Conservation (phyloP, 1,139 yeast species). For the Candida neerlandica region DNA sequence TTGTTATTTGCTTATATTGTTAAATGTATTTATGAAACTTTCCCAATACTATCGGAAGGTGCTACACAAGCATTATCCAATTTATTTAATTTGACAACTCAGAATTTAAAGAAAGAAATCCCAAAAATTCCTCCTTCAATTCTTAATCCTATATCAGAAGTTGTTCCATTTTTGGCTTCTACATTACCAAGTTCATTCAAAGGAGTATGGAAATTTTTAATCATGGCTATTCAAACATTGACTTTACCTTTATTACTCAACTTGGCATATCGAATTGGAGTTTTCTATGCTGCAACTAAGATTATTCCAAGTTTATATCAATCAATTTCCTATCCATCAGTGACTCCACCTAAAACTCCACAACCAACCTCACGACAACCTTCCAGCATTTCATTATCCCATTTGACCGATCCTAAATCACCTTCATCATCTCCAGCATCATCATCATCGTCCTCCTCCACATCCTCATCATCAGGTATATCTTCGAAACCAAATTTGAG, state of each 20-base stretch:
- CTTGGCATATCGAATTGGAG: slow-evolving; percentile 80
- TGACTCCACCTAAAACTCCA: slow-evolving; percentile 39
- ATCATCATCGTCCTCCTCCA: slow-evolving; percentile 16
- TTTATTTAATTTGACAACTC: slow-evolving; percentile 41
- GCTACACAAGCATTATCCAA: slow-evolving; percentile 44
- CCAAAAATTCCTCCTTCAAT: slow-evolving; percentile 45
- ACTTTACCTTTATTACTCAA: slow-evolving; percentile 82
- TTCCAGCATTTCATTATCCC: slow-evolving; percentile 15
- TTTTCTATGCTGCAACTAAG: slow-evolving; percentile 90
- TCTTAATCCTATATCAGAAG: slow-evolving; percentile 40
- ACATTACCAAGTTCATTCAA: slow-evolving; percentile 60
- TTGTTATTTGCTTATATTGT: slow-evolving; percentile 87
- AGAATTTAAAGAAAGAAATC: slow-evolving; percentile 40
- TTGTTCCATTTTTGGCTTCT: slow-evolving; percentile 51
- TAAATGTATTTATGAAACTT: slow-evolving; percentile 86
- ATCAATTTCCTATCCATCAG: slow-evolving; percentile 36
- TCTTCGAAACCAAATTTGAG: slow-evolving; percentile 3
- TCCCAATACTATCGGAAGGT: slow-evolving; percentile 72
- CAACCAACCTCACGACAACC: slow-evolving; percentile 17
- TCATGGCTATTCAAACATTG: slow-evolving; percentile 70
- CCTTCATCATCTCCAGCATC: slow-evolving; percentile 11
- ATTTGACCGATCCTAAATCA: slow-evolving; percentile 4
- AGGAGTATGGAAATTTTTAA: slow-evolving; percentile 70
- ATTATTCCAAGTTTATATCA: slow-evolving; percentile 78
- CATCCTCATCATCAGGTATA: neutral